Base-by-base conservation (phyloP, 2,329 filamentous ascomycete genomes). In the Pseudogymnoascus sp. region DNA sequence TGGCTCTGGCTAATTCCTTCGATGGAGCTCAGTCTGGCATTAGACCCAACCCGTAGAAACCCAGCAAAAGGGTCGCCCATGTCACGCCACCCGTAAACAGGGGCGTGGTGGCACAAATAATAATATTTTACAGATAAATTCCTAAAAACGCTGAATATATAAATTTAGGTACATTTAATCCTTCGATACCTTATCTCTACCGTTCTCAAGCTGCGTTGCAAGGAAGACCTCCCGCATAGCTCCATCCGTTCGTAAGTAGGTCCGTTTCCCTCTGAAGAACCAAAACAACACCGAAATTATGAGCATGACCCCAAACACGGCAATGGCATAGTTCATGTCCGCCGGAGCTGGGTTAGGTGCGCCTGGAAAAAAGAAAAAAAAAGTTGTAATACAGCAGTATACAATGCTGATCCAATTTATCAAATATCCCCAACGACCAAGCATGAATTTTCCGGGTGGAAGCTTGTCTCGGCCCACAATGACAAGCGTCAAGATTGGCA, bases 241-340 rank as follows among this genome's bases (percentile, higher is more conserved):
- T 45, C 18, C 63, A 16, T 62, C 60, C 4, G 63, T 64, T 43
- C 52, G 59, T 16, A 63, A 41, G 33, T 64, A 64, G 5, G 61
- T 61, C 31, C 33, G 23, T 12, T 41, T 52, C 8, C 81, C 81
- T 67, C 77, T 76, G 40, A 80, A 60, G 38, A 82, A 71, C 81
- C 81, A 84, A 64, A 83, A 83, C 0, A 71, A 74, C 1, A 82
- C 40, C 0, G 80, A 75, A 6, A 83, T 74, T 2, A 82, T 72
- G 60, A 83, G 65, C 80, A 83, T 82, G 21, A 83, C 75, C 1
- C 80, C 81, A 66, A 84, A 83, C 0, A 83, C 81, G 0, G 78
- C 81, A 66, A 83, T 83, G 5, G 82, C 81, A 67, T 79, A 84
- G 69, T 84, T 84, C 81, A 83, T 83, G 64, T 83, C 80, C n/a